phyloP scores from a whole-genome alignment of 306 rosid genomes.

The Gleditsia sinensis region DNA sequence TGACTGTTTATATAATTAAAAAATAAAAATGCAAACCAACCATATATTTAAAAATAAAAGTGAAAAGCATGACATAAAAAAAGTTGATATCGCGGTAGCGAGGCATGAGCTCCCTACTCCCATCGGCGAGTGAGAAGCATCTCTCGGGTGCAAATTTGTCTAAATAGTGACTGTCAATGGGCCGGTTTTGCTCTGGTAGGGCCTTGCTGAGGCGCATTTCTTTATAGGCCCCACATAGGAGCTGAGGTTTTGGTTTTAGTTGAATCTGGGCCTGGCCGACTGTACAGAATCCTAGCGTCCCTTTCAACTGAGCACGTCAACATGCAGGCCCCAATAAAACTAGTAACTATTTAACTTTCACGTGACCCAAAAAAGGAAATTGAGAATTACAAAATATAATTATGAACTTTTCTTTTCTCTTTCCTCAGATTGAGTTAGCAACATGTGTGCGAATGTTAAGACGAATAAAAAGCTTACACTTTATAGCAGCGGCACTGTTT shows the following conservation, averaged over 20 bases:
- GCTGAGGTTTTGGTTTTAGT: neutral
- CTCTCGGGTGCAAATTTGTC: too few relatives aligned
- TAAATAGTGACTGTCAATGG: neutral
- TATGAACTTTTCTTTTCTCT: neutral
- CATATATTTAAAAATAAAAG: too few relatives aligned
- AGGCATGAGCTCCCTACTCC: too few relatives aligned
- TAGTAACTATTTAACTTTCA: neutral
- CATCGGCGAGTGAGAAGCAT: too few relatives aligned
- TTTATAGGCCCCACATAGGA: neutral
- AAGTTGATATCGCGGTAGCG: too few relatives aligned
- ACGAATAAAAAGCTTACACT: too few relatives aligned
- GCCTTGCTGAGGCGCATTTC: neutral
- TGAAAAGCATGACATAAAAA: too few relatives aligned
- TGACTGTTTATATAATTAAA: too few relatives aligned
- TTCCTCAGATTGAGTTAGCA: too few relatives aligned
- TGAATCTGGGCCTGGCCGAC: neutral
- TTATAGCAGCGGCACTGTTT: too few relatives aligned
- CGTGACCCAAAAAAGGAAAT: neutral
- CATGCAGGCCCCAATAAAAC: neutral
- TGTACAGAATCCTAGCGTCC: neutral
- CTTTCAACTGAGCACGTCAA: conserved; percentile 9
- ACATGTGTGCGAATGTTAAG: too few relatives aligned
- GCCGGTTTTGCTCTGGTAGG: neutral
- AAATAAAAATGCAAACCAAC: too few relatives aligned
- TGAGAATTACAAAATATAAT: neutral